Evolutionary conservation across 2,329 filamentous ascomycete genomes (phyloP).

Genomic region (Cordyceps cateniannulata): DNA sequence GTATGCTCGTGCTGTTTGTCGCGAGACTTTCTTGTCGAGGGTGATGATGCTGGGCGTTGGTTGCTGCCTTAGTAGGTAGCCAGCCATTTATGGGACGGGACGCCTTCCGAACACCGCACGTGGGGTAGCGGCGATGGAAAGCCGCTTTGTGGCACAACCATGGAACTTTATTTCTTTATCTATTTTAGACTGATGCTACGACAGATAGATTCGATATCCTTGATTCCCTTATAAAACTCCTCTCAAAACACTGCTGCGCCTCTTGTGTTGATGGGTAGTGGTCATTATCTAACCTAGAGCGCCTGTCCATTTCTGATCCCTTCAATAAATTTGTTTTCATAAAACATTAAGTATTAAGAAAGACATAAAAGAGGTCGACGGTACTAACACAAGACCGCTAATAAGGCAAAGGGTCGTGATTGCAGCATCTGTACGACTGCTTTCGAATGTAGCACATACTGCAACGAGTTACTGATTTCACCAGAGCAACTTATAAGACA

Average conservation of each 20-base stretch:
- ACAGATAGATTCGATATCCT: not conserved
- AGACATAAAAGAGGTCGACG: too few species aligned
- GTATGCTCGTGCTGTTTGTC: not conserved
- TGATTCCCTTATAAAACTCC: not conserved
- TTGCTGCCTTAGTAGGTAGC: not conserved
- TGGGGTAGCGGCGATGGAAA: not conserved
- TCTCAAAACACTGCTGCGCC: not conserved
- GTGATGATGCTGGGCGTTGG: not conserved
- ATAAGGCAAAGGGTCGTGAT: too few species aligned
- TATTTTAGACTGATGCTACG: not conserved
- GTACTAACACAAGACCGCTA: too few species aligned
- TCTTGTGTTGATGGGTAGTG: too few species aligned
- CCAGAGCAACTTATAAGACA: too few species aligned
- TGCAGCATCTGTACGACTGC: too few species aligned
- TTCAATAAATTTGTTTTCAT: too few species aligned
- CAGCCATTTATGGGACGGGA: not conserved
- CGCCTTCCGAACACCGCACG: conserved; percentile 9
- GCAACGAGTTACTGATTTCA: too few species aligned
- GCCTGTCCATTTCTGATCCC: too few species aligned
- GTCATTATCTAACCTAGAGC: too few species aligned
- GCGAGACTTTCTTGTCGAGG: not conserved
- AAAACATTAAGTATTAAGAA: too few species aligned
- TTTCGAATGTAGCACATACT: too few species aligned
- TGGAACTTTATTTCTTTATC: not conserved
- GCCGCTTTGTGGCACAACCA: not conserved